Evolutionary conservation across 192 early-diverging fungal species (phyloP), one percentile per base, ranked within the genome.

Genomic region (Spizellomyces punctatus): DNA sequence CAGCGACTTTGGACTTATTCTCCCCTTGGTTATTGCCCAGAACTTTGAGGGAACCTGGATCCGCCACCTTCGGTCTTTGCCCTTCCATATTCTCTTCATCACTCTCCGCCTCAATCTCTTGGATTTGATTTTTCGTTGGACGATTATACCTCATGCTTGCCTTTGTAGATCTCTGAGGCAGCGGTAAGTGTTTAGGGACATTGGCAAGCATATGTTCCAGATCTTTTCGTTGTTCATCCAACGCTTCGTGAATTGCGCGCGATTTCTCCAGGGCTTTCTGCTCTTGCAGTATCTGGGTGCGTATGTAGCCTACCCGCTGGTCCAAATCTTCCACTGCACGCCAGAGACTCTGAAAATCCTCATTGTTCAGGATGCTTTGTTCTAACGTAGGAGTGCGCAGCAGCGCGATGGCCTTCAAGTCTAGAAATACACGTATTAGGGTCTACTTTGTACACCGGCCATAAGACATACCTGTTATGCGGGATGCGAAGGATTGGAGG

Each of bases 121-220:
- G 27, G 27, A 36, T 36, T 36, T 36, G 27, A 36, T 36, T 0
- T 36, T 36, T 36, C 3, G 27, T 36, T 36, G 27, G 27, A 56
- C 54, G 0, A 56, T 56, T 22, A 56, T 56, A n/a, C 7, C 54
- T 19, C n/a, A 19, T 56, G 54, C n/a, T 19, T 22, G 54, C n/a
- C n/a, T n/a, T 22, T n/a, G 54, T 22, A 56, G 4, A 4, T 43
- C 49, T 49, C 41, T 62, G 57, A 45, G 45, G 17, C 59, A 19
- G 2, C 47, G 73, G 66, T 45, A 67, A 36, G 17, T 69, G 66
- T 27, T 43, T 17, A 0, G 73, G 73, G 10, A 75, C 19, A 46
- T 75, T 67, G 9, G 58, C 65, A 41, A 42, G 19, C 65, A 75
- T 75, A 63, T 67, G 66, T 8, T 64, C 71, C 71, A 72, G 55